phyloP scores from a whole-genome alignment of 441 rosid genomes.

The Erodium trifolium region DNA sequence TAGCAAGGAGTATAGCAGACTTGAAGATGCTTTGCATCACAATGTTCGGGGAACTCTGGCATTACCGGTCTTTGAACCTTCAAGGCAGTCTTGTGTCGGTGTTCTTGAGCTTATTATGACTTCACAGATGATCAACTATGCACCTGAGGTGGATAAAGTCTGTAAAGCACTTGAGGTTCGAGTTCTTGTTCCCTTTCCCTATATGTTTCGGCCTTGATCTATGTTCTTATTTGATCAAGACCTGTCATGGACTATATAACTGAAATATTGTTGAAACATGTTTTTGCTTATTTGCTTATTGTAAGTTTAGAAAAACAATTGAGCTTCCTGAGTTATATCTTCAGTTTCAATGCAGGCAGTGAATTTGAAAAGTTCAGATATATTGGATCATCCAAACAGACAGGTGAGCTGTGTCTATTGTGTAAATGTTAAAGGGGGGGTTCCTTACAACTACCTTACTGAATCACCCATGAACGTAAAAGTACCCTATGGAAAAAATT shows the following conservation, averaged over 20 bases:
- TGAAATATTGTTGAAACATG: neutral
- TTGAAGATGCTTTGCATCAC: slow-evolving; percentile 56
- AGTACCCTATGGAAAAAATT: too few species aligned
- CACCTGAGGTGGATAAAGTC: slow-evolving; percentile 92
- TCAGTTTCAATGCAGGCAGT: slow-evolving; percentile 68
- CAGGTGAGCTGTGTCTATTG: slow-evolving; percentile 45
- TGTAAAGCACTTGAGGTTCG: slow-evolving; percentile 97
- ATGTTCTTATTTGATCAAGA: too few species aligned
- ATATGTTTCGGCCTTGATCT: neutral
- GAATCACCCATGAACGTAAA: too few species aligned
- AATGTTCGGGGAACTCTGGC: slow-evolving; percentile 85
- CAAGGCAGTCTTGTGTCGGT: slow-evolving; percentile 68
- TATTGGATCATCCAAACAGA: slow-evolving; percentile 53
- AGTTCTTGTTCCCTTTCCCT: slow-evolving; percentile 21
- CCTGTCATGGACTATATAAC: neutral
- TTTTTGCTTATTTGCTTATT: neutral
- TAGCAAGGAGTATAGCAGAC: slow-evolving; percentile 67
- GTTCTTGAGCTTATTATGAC: slow-evolving; percentile 90
- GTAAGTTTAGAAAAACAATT: neutral
- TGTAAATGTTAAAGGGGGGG: neutral
- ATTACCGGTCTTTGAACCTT: slow-evolving; percentile 82
- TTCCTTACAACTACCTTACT: too few species aligned
- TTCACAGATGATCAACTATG: slow-evolving; percentile 73
- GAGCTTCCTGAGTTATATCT: slow-evolving; percentile 30
- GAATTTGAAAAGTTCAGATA: slow-evolving; percentile 73